Conservation (phyloP, 371 early-diverging fungal species). For the Mortierella sp. region DNA sequence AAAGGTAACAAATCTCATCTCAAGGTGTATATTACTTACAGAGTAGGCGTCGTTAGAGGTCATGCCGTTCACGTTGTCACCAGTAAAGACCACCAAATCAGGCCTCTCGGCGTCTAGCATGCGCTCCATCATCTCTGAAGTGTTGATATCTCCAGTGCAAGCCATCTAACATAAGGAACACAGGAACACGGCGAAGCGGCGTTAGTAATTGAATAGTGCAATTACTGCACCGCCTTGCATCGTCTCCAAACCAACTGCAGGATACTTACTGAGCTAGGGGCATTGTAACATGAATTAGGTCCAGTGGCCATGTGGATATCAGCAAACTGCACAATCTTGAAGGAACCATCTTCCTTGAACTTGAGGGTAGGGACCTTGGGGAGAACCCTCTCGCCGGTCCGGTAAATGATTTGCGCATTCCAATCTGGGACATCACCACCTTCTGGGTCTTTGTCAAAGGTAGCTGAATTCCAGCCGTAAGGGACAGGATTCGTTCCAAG, state of each 20-base stretch:
- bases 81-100: slow-evolving; percentile 69
- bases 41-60: slow-evolving; percentile 51
- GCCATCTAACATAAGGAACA: slow-evolving; percentile 45
- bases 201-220: neutral
- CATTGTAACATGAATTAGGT: slow-evolving; percentile 61
- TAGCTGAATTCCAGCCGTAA: slow-evolving; percentile 32
- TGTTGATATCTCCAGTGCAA: slow-evolving; percentile 65
- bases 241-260: neutral
- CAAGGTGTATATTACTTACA: slow-evolving; percentile 26
- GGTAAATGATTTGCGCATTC: slow-evolving; percentile 44
- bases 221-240: neutral
- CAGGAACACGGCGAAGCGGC: neutral
- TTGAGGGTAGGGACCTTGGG: slow-evolving; percentile 44
- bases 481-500: slow-evolving; percentile 59
- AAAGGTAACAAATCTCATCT: no score
- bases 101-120: slow-evolving; percentile 66
- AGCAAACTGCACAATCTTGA: slow-evolving; percentile 70
- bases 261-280: slow-evolving; percentile 56
- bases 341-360: slow-evolving; percentile 62
- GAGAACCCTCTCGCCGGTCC: slow-evolving; percentile 10
- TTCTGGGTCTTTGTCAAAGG: slow-evolving; percentile 16
- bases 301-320: slow-evolving; percentile 72
- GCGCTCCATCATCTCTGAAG: slow-evolving; percentile 60
- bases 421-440: slow-evolving; percentile 39
- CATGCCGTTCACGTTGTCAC: slow-evolving; percentile 69